Evolutionary conservation across 2,329 filamentous ascomycete species (phyloP), one percentile per base, ranked within the genome.

Genomic region (Triangularia setosa): DNA sequence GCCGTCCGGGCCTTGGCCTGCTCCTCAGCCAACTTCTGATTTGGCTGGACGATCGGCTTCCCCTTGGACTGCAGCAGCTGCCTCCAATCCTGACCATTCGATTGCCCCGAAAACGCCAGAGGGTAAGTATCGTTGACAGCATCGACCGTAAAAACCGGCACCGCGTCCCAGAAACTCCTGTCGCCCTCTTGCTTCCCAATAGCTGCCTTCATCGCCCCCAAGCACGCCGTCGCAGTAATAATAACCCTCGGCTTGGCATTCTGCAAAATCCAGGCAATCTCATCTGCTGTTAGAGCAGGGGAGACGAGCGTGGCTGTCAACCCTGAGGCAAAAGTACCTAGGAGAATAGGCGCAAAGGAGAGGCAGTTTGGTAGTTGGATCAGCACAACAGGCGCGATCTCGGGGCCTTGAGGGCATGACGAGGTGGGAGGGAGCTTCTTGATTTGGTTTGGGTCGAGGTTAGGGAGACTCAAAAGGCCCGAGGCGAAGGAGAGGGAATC

Each of bases 111-210:
- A 59, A 44, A 23, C 2, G 12, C 48, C 1, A 21, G 63, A 11
- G 78, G 78, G 60, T 79, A 80, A 2, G 63, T 14, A 24, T 79
- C 78, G 5, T 65, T 66, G 2, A 65, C 72, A 1, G 74, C 70
- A 48, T 80, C 75, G 14, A 79, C 84, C 68, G 87, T 84, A 72
- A 89, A 91, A 16, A 85, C 75, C 70, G 89, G 90, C 9, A 91
- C 75, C 4, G 61, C 59, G 2, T 69, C 64, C n/a, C 75, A 77
- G 65, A 72, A 78, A 65, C 62, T 0, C 59, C 40, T 48, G 61
- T 79, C 77, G 1, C 21, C 52, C 1, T 74, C 64, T 55, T 79
- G 78, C 6, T 70, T 62, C 6, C 68, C 64, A 1, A 80, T 55
- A 0, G 78, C 78, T 14, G 73, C 71, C 27, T 71, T 70, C 68